Evolutionary conservation across 2,329 filamentous ascomycete genomes (phyloP), one percentile per base, ranked within the genome.

Genomic region (Claviceps cyperi): DNA sequence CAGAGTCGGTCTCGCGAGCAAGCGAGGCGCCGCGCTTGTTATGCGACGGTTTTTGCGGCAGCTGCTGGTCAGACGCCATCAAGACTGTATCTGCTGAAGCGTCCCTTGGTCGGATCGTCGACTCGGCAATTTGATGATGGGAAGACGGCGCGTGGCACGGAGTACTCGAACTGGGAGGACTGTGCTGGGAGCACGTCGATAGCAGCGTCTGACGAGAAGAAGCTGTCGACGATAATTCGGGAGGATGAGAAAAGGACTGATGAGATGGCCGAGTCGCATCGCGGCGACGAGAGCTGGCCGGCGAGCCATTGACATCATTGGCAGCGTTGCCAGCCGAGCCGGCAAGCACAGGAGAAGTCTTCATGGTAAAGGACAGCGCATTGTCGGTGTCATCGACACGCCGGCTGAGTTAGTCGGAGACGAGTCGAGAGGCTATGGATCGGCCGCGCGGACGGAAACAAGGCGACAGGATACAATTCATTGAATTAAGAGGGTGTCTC

Each of bases 281-380:
- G 53, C 60, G 59, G 60, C 63, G 62, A 57, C 57, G 67, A 63
- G 65, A 73, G 65, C 58, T 69, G 58, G 66, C 65, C 54, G 75
- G 73, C 47, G 75, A 77, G 60, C 71, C 69, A 69, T 71, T 76
- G 66, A 72, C 67, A 57, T 73, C 68, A 61, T n/a, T 22, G 39
- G 39, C 39, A 22, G 39, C 69, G 69, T 70, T 76, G 66, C 72
- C 67, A 57, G 73, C 68, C 60, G 24, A 48, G 46, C 66, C 65
- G 62, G 72, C 62, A 60, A 73, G 66, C 57, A 73, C 66, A 53
- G 75, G 74, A 60, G 75, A 78, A 61, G 74, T 75, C 64, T 74
- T 76, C 72, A 79, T 79, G 70, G 66, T 76, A 68, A 65, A 76
- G 68, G 65, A 66, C 65, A 65, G 64, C 66, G 66, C 72, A 72